These are phyloP conservation scores for Aspergillus versicolor DNA, from an alignment of 2,329 filamentous ascomycete genomes.

Conservation along the genomic window DNA sequence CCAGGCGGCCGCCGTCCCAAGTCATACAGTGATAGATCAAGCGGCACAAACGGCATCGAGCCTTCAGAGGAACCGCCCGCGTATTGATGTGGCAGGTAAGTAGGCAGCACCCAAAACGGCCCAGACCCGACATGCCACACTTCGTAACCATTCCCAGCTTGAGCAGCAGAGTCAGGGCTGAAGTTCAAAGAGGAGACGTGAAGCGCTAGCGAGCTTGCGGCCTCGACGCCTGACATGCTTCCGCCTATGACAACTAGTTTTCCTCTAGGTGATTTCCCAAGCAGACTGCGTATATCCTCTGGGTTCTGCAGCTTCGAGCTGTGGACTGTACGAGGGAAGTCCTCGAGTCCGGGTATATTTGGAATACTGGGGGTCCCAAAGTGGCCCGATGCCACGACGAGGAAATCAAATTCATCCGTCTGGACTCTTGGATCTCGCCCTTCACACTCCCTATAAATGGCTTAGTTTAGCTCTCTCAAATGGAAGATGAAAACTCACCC, in stretches of 20 bases:
- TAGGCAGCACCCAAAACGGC: constrained; percentile 71
- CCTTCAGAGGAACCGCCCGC: constrained; percentile 4
- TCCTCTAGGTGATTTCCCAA: constrained; percentile 29
- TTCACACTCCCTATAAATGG: too few relatives aligned
- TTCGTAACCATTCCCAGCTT: constrained; percentile 33
- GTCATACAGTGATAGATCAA: constrained; percentile 73
- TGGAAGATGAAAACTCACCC: constrained; percentile 13
- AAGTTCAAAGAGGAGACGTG: constrained; percentile 66
- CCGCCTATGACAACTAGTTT: constrained; percentile 75
- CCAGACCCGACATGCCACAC: constrained; percentile 69
- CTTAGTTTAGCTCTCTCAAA: background rate
- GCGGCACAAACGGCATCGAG: constrained; percentile 62
- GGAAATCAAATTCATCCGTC: constrained; percentile 60
- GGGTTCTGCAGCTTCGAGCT: constrained; percentile 66
- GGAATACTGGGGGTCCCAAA: constrained; percentile 65
- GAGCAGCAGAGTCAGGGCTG: constrained; percentile 44
- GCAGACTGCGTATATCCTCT: constrained; percentile 22
- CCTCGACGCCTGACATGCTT: constrained; percentile 80
- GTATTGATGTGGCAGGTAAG: constrained; percentile 40
- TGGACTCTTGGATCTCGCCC: constrained; percentile 4
- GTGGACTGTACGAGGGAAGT: constrained; percentile 56
- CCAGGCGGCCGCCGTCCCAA: constrained; percentile 58
- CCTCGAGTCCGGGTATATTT: constrained; percentile 34
- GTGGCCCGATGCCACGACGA: constrained; percentile 74
- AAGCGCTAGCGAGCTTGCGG: constrained; percentile 68